phyloP scores from a whole-genome alignment of 2,329 filamentous ascomycete species.

The Fusarium bactridioides region DNA sequence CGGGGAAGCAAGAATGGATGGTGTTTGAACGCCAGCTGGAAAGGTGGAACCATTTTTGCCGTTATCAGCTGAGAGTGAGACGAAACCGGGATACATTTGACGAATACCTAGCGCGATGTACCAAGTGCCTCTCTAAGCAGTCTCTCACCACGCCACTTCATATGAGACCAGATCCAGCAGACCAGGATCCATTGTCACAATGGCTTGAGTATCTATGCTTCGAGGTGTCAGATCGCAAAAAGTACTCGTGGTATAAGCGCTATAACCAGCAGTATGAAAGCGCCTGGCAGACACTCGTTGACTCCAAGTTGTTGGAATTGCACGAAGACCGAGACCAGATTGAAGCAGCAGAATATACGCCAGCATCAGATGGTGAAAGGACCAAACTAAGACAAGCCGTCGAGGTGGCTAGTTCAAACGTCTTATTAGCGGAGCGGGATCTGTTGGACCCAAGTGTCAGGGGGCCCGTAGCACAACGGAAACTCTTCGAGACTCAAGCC shows the following conservation, averaged over 20 bases:
- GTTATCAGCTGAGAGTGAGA: constrained; percentile 29
- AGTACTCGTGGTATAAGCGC: constrained; percentile 24
- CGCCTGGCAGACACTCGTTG: constrained; percentile 24
- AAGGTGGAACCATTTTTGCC: constrained; percentile 30
- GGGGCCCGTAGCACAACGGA: constrained; percentile 5
- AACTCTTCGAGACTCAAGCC: constrained; percentile 18
- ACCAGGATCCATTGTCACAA: constrained; percentile 46
- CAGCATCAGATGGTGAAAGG: neutral
- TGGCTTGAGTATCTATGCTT: constrained; percentile 52
- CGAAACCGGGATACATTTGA: constrained; percentile 1
- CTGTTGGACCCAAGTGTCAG: constrained; percentile 20
- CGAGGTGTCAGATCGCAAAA: constrained; percentile 28
- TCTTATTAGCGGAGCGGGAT: constrained; percentile 33
- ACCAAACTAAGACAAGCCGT: constrained; percentile 10
- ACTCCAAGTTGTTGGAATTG: constrained; percentile 4
- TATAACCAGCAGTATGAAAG: constrained; percentile 18
- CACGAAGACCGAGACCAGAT: constrained; percentile 11
- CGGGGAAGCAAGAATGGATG: constrained; percentile 16
- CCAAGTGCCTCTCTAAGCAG: constrained; percentile 8
- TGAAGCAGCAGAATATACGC: neutral
- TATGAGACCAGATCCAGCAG: constrained; percentile 36
- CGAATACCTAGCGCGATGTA: constrained; percentile 13
- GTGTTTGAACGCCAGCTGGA: constrained; percentile 30
- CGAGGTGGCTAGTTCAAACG: constrained; percentile 21
- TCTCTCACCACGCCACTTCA: constrained; percentile 4